Conservation (phyloP, 371 early-diverging fungal genomes). For the Mycotypha africana region DNA sequence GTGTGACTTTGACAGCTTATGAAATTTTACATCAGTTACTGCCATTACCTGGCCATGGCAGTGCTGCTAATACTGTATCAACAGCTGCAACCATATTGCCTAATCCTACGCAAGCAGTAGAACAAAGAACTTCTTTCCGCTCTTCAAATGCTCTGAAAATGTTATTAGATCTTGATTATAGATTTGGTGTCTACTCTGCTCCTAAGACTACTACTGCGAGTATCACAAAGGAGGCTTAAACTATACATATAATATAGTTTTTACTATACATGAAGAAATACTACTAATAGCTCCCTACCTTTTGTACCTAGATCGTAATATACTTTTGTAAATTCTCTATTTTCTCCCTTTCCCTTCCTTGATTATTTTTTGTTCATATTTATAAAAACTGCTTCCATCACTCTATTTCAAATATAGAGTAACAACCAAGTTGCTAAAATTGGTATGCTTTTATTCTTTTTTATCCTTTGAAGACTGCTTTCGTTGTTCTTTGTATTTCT, state of each 20-base stretch:
- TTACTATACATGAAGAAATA: no score
- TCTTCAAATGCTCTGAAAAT: slow-evolving; percentile 64
- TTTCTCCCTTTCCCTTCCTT: no score
- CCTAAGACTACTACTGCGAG: no score
- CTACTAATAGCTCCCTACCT: no score
- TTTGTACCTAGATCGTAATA: no score
- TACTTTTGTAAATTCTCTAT: no score
- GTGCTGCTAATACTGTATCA: slow-evolving; percentile 21
- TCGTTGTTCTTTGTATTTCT: slow-evolving; percentile 20
- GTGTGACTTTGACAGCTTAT: slow-evolving; percentile 90
- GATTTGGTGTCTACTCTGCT: slow-evolving; percentile 45
- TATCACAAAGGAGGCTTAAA: no score
- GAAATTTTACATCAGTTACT: slow-evolving; percentile 83
- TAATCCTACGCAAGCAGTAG: slow-evolving; percentile 14
- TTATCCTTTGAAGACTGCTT: background rate
- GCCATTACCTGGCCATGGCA: slow-evolving; percentile 56
- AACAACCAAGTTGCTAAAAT: no score
- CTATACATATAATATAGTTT: no score
- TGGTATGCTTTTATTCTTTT: background rate
- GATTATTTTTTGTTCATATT: no score
- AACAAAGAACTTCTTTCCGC: slow-evolving; percentile 38
- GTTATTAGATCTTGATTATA: slow-evolving; percentile 54
- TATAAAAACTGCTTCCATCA: no score
- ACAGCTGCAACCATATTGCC: slow-evolving; percentile 10
- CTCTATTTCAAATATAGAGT: no score